phyloP scores from a whole-genome alignment of 148 eudicot species.

The Limonium bicolor region DNA sequence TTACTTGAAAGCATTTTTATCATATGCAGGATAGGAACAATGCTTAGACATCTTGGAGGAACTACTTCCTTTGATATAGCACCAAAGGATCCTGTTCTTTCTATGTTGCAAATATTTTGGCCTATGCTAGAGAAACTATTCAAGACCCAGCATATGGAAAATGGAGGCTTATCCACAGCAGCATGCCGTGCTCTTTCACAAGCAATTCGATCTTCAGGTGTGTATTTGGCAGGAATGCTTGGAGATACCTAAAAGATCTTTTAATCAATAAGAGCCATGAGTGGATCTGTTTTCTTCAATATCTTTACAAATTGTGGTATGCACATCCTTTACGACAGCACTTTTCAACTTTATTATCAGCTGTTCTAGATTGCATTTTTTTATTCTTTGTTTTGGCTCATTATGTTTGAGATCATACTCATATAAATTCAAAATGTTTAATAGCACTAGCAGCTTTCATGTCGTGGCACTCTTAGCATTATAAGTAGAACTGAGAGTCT shows the following conservation, averaged over 20 bases:
- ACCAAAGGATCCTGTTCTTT: conserved; percentile 44
- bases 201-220: conserved; percentile 87
- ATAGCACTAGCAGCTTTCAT: too few relatives aligned
- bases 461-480: too few relatives aligned
- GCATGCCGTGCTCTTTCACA: conserved; percentile 89
- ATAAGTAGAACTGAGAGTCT: too few relatives aligned
- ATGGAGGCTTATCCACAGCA: conserved; percentile 54
- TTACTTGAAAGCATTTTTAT: too few relatives aligned
- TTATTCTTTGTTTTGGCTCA: too few relatives aligned
- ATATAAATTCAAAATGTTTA: too few relatives aligned
- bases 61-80: conserved; percentile 25
- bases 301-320: not conserved
- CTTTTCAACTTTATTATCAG: conserved; percentile 50
- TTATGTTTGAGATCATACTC: too few relatives aligned
- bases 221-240: not conserved
- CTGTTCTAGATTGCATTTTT: conserved; percentile 67
- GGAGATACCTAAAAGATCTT: not conserved
- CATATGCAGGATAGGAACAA: too few relatives aligned
- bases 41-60: conserved; percentile 55
- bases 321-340: conserved; percentile 35
- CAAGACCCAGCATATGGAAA: conserved; percentile 61
- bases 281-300: not conserved
- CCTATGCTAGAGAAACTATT: conserved; percentile 85
- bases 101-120: conserved; percentile 63
- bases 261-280: not conserved